A percentile compares a stretch with the other conserved stretches of the same genome.
Conservation (phyloP, 331 rosid genomes). For the Pyrus hybrid region DNA sequence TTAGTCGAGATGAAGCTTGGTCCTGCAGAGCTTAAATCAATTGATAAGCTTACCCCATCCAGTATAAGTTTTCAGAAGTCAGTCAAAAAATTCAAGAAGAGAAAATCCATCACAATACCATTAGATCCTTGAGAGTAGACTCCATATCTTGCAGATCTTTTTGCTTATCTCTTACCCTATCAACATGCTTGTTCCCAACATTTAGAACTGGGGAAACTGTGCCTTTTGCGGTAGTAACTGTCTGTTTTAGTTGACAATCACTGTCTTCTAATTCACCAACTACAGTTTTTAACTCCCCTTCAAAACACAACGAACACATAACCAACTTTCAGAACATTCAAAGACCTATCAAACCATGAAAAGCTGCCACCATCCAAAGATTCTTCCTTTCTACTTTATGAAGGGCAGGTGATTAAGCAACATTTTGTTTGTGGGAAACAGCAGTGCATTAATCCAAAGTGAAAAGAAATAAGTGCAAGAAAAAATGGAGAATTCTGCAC, state of each 20-base stretch:
- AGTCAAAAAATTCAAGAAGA: neutral
- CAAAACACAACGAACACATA: conserved; percentile 25
- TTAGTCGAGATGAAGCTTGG: conserved; percentile 51
- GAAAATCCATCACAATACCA: conserved; percentile 37
- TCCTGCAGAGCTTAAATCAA: conserved; percentile 42
- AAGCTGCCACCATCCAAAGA: neutral
- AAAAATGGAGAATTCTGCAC: neutral
- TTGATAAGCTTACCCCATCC: conserved; percentile 2
- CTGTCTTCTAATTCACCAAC: conserved; percentile 65
- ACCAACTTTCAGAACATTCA: neutral
- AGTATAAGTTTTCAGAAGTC: neutral
- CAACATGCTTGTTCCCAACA: conserved; percentile 56
- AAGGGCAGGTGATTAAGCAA: neutral
- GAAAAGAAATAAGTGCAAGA: neutral
- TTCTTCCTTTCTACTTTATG: neutral
- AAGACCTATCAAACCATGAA: neutral
- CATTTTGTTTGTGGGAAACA: neutral
- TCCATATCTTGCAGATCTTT: conserved; percentile 90
- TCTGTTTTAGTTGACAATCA: conserved; percentile 58
- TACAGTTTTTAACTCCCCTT: conserved; percentile 66
- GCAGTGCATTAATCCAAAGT: neutral
- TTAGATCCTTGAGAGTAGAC: conserved; percentile 60
- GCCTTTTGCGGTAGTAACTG: conserved; percentile 61
- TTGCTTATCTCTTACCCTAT: conserved; percentile 64
- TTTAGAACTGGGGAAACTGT: conserved; percentile 65